A percentile compares a stretch with the other conserved stretches of the same genome.
These are phyloP conservation scores for Saksenaea vasiformis DNA, from an alignment of 371 early-diverging fungal species.

Conservation along the genomic window DNA sequence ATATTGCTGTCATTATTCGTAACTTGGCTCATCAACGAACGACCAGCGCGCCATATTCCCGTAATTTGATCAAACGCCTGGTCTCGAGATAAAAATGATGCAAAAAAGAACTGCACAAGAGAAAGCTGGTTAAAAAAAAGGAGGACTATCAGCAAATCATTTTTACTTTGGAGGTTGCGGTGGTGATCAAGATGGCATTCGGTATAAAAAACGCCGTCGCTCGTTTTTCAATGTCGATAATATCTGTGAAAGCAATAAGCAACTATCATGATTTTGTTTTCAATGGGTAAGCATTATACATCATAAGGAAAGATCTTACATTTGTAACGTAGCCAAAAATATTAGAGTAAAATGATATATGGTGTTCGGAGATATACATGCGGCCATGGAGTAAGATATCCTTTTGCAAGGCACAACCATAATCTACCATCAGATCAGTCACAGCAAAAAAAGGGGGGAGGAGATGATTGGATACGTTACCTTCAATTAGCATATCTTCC, in stretches of 20 bases:
- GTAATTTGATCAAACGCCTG: constrained; percentile 61
- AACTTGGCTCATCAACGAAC: background rate
- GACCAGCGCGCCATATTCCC: constrained; percentile 55
- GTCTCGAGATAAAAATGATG: constrained; percentile 75
- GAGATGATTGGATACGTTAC: constrained; percentile 17
- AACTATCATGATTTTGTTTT: constrained; percentile 37
- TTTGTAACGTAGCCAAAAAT: constrained; percentile 95
- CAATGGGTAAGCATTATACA: background rate
- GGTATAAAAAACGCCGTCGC: constrained; percentile 81
- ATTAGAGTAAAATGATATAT: constrained; percentile 92
- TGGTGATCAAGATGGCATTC: constrained; percentile 76
- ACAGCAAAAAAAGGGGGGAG: constrained; percentile 6
- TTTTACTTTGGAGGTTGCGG: constrained; percentile 56
- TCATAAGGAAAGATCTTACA: constrained; percentile 36
- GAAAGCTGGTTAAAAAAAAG: background rate
- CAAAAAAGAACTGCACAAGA: constrained; percentile 57
- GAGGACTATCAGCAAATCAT: background rate
- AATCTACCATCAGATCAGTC: constrained; percentile 56
- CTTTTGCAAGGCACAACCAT: constrained; percentile 89
- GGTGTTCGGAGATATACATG: constrained; percentile 83
- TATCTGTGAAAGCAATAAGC: constrained; percentile 74
- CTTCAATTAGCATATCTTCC: constrained; percentile 53
- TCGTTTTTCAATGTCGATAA: constrained; percentile 75
- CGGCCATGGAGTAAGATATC: constrained; percentile 93
- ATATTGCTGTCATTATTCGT: background rate